A percentile compares a stretch with the other conserved stretches of the same genome.
phyloP scores from a whole-genome alignment of 805 yeast species.

The Hanseniaspora mollemarum region DNA sequence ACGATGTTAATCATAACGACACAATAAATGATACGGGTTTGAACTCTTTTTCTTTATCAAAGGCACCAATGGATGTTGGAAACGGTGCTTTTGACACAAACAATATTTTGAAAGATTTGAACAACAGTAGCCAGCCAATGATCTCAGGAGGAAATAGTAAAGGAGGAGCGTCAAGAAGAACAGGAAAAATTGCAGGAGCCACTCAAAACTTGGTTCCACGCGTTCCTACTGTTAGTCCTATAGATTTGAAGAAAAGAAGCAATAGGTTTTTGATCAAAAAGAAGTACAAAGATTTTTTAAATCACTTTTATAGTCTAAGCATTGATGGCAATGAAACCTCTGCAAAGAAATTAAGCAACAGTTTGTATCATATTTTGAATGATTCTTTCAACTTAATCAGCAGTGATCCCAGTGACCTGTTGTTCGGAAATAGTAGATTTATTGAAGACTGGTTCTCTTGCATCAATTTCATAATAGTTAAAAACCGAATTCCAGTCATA shows the following conservation, averaged over 20 bases:
- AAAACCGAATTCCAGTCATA: background rate
- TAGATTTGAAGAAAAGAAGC: background rate
- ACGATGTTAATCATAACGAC: slow-evolving; percentile 20
- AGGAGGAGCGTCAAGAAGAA: background rate
- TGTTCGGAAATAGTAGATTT: slow-evolving; percentile 1
- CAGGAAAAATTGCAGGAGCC: slow-evolving; percentile 7
- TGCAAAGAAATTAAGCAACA: background rate
- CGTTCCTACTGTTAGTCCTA: background rate
- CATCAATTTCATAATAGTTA: background rate
- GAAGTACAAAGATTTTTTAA: background rate
- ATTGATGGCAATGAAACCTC: background rate
- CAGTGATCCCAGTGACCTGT: background rate
- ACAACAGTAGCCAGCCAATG: background rate
- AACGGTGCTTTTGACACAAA: background rate
- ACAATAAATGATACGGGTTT: slow-evolving; percentile 15
- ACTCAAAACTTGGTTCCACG: background rate
- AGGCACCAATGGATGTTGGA: background rate
- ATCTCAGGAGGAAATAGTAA: background rate
- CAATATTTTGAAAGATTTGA: background rate
- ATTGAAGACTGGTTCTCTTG: slow-evolving; percentile 6
- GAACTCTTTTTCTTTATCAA: background rate
- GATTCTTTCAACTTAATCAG: background rate
- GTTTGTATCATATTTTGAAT: background rate
- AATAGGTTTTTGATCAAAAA: background rate
- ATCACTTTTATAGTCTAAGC: background rate